Percentiles rank a stretch among this genome's conserved stretches.
These are phyloP conservation scores for Trichoderma breve DNA, from an alignment of 2,329 filamentous ascomycete genomes.

Conservation along the genomic window DNA sequence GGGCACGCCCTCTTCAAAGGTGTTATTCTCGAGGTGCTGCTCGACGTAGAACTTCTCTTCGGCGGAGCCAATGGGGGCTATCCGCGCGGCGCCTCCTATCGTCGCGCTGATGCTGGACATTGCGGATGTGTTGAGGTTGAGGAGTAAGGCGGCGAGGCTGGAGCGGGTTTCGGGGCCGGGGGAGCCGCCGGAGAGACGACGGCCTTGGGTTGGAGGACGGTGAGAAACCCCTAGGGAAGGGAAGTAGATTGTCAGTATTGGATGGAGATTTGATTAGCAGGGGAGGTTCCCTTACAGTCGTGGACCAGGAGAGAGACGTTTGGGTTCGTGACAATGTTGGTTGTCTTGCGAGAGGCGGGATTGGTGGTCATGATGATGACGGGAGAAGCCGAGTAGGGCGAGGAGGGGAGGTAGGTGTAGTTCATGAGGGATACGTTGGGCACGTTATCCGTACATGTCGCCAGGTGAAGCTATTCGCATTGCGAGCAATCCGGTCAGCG, in stretches of 20 bases:
- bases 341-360: constrained; percentile 72
- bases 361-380: constrained; percentile 95
- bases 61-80: constrained; percentile 70
- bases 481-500: background rate
- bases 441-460: constrained; percentile 77
- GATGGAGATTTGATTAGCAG: background rate
- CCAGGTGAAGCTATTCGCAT: constrained; percentile 76
- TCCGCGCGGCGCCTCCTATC: constrained; percentile 80
- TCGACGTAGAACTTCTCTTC: constrained; percentile 83
- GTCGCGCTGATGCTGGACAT: constrained; percentile 88
- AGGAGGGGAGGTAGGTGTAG: constrained; percentile 90
- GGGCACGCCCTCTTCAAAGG: constrained; percentile 60
- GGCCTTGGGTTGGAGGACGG: constrained; percentile 72
- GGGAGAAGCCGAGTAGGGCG: constrained; percentile 66
- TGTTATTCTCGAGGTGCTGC: constrained; percentile 88
- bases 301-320: constrained; percentile 93
- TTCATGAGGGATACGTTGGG: constrained; percentile 98
- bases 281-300: constrained; percentile 58
- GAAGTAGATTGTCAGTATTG: background rate
- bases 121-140: constrained; percentile 87
- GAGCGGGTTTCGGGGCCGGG: constrained; percentile 65
- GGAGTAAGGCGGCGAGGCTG: constrained; percentile 75
- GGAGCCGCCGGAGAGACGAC: constrained; percentile 59
- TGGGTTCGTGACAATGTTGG: constrained; percentile 79
- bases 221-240: constrained; percentile 74